Evolutionary conservation across 768 basidiomycete genomes (phyloP).

Genomic region (Tricholoma bakamatsutake): DNA sequence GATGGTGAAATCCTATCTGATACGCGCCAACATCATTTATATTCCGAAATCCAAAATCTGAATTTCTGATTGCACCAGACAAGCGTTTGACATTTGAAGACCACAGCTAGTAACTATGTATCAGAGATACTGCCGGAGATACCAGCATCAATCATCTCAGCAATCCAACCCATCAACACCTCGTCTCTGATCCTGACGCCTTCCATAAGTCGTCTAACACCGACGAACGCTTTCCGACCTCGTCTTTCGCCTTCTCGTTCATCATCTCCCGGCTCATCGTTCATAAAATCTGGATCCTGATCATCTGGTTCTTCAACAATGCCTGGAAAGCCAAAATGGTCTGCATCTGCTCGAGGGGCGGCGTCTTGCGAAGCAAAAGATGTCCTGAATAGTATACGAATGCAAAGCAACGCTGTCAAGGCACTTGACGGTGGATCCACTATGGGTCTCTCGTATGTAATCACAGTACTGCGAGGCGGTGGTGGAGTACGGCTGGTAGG

Average conservation of each 20-base stretch:
- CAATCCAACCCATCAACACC: slow-evolving; percentile 49
- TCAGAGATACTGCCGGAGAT: slow-evolving; percentile 39
- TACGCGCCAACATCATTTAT: too few species aligned
- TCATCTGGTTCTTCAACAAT: slow-evolving; percentile 76
- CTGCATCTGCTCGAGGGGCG: slow-evolving; percentile 67
- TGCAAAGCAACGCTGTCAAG: slow-evolving; percentile 73
- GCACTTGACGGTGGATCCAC: slow-evolving; percentile 67
- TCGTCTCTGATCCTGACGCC: slow-evolving; percentile 64
- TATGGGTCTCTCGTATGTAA: slow-evolving; percentile 54
- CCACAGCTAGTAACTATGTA: slow-evolving; percentile 31
- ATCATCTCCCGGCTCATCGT: slow-evolving; percentile 42
- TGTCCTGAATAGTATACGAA: slow-evolving; percentile 78
- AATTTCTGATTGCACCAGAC: neutral
- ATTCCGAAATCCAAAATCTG: too few species aligned
- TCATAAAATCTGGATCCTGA: slow-evolving; percentile 40
- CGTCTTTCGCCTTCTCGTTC: slow-evolving; percentile 66
- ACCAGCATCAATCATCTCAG: slow-evolving; percentile 29
- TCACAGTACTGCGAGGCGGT: slow-evolving; percentile 57
- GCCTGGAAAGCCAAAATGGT: slow-evolving; percentile 90
- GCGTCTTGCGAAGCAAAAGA: slow-evolving; percentile 69
- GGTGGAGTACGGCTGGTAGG: slow-evolving; percentile 69
- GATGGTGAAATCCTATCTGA: neutral
- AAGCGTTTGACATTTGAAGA: slow-evolving; percentile 34
- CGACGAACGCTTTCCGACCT: slow-evolving; percentile 67
- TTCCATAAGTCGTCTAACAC: slow-evolving; percentile 53